Percentiles rank a stretch among this genome's conserved stretches.
phyloP scores from a whole-genome alignment of 345 rosid genomes.

The Euphorbia peplus region DNA sequence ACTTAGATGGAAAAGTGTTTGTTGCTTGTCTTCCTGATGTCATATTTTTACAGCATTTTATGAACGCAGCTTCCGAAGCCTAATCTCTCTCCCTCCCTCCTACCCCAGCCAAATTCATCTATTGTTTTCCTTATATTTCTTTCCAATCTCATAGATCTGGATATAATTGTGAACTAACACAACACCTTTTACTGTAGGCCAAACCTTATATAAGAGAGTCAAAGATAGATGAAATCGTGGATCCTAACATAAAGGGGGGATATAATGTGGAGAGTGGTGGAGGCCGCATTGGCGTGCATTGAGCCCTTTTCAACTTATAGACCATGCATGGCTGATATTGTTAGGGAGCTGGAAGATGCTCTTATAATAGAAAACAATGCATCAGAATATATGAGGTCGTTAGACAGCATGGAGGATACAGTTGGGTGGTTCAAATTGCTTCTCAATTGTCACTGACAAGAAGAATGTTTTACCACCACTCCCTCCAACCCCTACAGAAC shows the following conservation, averaged over 20 bases:
- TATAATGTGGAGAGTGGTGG: slow-evolving; percentile 82
- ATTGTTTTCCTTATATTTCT: neutral
- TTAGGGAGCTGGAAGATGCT: slow-evolving; percentile 68
- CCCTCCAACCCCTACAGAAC: slow-evolving; percentile 37
- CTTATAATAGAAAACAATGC: slow-evolving; percentile 75
- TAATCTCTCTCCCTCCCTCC: neutral
- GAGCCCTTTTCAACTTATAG: slow-evolving; percentile 58
- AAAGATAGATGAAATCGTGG: slow-evolving; percentile 67
- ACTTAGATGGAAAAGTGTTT: neutral
- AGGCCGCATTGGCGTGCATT: slow-evolving; percentile 63
- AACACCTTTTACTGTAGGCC: slow-evolving; percentile 38
- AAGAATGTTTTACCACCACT: slow-evolving; percentile 35
- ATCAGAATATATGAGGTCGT: slow-evolving; percentile 70
- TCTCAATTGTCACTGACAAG: slow-evolving; percentile 41
- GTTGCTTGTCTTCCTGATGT: neutral
- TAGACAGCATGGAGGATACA: slow-evolving; percentile 63
- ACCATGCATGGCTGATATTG: slow-evolving; percentile 57
- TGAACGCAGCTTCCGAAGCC: neutral
- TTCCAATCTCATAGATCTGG: neutral
- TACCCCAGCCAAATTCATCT: neutral
- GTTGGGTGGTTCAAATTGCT: slow-evolving; percentile 52
- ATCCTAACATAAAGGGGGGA: slow-evolving; percentile 56
- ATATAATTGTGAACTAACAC: slow-evolving; percentile 13
- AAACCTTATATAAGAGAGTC: slow-evolving; percentile 59
- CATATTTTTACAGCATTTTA: neutral